These are phyloP conservation scores for Nidula microcarpa DNA, from an alignment of 768 basidiomycete species.

Conservation along the genomic window DNA sequence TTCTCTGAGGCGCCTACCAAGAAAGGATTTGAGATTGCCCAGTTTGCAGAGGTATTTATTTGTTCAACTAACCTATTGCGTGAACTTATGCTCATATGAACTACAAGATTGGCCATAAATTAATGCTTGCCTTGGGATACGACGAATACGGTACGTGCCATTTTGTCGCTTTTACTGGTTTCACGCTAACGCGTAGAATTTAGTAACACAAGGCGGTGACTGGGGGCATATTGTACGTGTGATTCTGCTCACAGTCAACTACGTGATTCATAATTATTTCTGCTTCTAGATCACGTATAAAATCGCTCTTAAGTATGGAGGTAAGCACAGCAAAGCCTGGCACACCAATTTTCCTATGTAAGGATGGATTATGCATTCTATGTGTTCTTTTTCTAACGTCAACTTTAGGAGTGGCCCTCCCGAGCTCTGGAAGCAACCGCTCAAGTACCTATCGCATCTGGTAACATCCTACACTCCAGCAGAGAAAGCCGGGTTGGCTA, in stretches of 20 bases:
- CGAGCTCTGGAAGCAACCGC: constrained; percentile 16
- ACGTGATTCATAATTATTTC: background rate
- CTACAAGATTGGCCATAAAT: constrained; percentile 26
- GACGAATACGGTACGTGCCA: constrained; percentile 39
- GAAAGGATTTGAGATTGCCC: constrained; percentile 32
- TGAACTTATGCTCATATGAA: background rate
- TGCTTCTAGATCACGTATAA: constrained; percentile 17
- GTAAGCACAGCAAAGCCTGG: constrained; percentile 44
- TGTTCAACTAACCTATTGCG: background rate
- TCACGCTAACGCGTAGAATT: background rate
- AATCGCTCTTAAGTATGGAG: constrained; percentile 22
- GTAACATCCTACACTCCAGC: constrained; percentile 20
- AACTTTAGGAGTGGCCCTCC: constrained; percentile 13
- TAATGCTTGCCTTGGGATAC: constrained; percentile 50
- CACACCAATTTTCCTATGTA: constrained; percentile 47
- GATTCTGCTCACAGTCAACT: background rate
- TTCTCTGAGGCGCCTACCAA: constrained; percentile 51
- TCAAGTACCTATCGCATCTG: constrained; percentile 19
- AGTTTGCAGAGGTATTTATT: constrained; percentile 26
- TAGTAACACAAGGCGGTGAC: background rate
- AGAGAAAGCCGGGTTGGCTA: constrained; percentile 30
- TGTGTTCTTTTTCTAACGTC: background rate
- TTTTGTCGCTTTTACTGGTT: background rate
- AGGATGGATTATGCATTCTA: constrained; percentile 7
- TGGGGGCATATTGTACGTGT: background rate